Base-by-base conservation (phyloP, 345 rosid genomes). In the Turnera subulata region DNA sequence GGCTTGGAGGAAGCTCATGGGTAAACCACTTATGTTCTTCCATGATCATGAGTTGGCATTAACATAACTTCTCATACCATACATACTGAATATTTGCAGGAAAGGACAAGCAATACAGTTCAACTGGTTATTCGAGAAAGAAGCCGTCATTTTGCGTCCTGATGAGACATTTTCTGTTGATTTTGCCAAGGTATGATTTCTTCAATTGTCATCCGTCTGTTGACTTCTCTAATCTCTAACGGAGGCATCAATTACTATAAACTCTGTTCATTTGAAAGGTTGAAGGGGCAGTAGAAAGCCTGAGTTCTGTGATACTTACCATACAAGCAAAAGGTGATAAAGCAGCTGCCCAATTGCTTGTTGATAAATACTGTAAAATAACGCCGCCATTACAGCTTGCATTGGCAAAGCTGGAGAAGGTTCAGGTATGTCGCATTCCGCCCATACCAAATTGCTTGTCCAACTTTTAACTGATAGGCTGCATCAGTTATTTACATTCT, bases 101-200 rank as follows among this genome's bases (percentile, higher is more conserved):
- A 88, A 88, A 82, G 94, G 97, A 62, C 94, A 88, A 77, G 94
- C 96, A 16, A 46, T 91, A 72, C 94, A 88, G 56, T 91, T 91
- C 76, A 91, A 91, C 81, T 91, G 85, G 88, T 72, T 91, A 57
- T 81, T 80, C 60, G 94, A 91, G 74, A 91, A 84, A 62, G 86
- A 75, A 73, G 97, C 94, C 58, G 75, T 88, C 62, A 64, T 79
- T 42, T 72, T 82, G 73, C 76, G 79, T 59, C 25, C 77, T 21
- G 86, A 91, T 67, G 82, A 73, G 38, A 85, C 84, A 44, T 88
- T 91, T 64, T 80, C 84, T 2, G 86, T 91, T 56, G 79, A 88
- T 80, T 91, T 91, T 73, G 23, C 76, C 1, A 85, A 88, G 98
- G 96, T 91, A 71, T 47, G 40, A 6, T 13, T 37, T n/a, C 46